phyloP scores from a whole-genome alignment of 169 alveolate genomes.

The Eimeria acervulina region DNA sequence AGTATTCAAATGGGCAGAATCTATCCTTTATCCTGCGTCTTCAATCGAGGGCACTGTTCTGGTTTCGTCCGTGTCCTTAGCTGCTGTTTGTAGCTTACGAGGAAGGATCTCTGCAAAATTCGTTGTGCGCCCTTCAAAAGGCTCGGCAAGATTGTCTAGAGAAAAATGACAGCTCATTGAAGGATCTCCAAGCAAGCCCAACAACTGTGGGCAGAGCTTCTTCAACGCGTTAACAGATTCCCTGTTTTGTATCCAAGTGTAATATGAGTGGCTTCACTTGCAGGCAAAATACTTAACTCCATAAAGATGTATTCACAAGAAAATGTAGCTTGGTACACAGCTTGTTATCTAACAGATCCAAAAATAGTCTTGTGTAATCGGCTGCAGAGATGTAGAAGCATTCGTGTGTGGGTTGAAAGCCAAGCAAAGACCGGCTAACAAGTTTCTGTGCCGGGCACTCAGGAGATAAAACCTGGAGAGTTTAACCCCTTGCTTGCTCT shows the following conservation, averaged over 20 bases:
- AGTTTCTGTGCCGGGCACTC: not conserved
- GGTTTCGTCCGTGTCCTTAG: not conserved
- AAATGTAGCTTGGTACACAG: not conserved
- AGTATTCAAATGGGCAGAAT: not conserved
- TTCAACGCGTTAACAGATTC: not conserved
- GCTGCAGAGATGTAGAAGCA: not conserved
- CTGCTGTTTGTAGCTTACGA: conserved; percentile 22
- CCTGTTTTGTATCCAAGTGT: not conserved
- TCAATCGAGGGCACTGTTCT: not conserved
- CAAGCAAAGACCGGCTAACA: not conserved
- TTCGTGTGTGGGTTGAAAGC: not conserved
- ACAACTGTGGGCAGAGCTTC: not conserved
- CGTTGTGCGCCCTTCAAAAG: conserved; percentile 9
- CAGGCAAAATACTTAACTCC: not conserved
- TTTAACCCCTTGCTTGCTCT: conserved; percentile 11
- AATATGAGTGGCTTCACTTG: not conserved
- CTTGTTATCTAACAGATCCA: not conserved
- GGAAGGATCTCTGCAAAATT: conserved; percentile 37
- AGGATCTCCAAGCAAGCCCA: not conserved
- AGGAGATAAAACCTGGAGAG: not conserved
- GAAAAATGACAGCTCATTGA: not conserved
- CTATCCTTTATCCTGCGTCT: not conserved
- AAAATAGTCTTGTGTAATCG: not conserved
- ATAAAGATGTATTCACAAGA: not conserved
- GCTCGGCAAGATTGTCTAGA: not conserved